Percentiles rank a stretch among this genome's conserved stretches.
Evolutionary conservation across 371 early-diverging fungal genomes (phyloP).

Genomic region (Mucor mucedo): DNA sequence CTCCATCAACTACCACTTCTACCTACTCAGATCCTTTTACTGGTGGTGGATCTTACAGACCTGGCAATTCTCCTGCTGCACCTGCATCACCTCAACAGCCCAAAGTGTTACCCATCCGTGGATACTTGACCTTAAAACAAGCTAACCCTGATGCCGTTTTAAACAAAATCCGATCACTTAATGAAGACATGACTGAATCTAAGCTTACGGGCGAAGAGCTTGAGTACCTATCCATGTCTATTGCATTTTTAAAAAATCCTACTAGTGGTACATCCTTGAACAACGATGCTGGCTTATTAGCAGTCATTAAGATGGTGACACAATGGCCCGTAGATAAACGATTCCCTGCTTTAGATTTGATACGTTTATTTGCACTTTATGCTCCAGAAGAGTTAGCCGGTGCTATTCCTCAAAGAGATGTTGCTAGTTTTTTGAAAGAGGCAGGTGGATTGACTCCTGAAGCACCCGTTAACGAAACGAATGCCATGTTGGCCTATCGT

Average conservation of each 20-base stretch:
- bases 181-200: constrained; percentile 37
- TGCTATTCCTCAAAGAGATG: constrained; percentile 23
- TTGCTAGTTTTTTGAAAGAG: constrained; percentile 41
- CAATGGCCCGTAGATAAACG: constrained; percentile 69
- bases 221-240: constrained; percentile 34
- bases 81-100: constrained; percentile 17
- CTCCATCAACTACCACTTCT: constrained; percentile 3
- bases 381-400: constrained; percentile 38
- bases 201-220: constrained; percentile 47
- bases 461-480: constrained; percentile 49
- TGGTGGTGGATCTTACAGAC: constrained; percentile 27
- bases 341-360: constrained; percentile 88
- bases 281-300: constrained; percentile 30
- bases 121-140: constrained; percentile 69
- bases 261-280: constrained; percentile 4
- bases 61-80: constrained; percentile 13
- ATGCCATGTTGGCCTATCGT: constrained; percentile 74
- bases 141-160: constrained; percentile 76
- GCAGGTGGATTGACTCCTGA: constrained; percentile 29
- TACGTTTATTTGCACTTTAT: constrained; percentile 72
- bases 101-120: constrained; percentile 29
- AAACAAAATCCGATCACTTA: constrained; percentile 75
- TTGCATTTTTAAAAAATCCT: constrained; percentile 49
- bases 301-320: constrained; percentile 48
- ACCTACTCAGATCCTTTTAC: constrained; percentile 42